These are phyloP conservation scores for Phytopythium aichiense DNA, from an alignment of 352 stramenopile genomes.

Conservation along the genomic window DNA sequence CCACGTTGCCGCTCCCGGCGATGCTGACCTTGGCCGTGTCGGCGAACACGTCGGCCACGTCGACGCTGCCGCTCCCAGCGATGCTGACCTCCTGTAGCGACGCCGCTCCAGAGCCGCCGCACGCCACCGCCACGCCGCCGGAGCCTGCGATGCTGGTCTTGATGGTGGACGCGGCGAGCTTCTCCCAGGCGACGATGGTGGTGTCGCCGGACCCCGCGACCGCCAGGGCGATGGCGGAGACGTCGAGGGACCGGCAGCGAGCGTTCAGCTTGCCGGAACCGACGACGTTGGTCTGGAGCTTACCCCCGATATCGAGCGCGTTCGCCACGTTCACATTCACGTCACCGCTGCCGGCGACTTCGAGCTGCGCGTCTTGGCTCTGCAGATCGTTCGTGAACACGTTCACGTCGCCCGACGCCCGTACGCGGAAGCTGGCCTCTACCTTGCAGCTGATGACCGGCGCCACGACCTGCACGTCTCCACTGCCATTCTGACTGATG, in stretches of 20 bases:
- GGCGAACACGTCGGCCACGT: slow-evolving; percentile 3
- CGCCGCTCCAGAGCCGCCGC: not conserved
- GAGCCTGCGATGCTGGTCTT: not conserved
- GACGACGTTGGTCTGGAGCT: not conserved
- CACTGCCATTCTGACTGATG: not conserved
- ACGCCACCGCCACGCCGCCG: not conserved
- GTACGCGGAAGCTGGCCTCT: not conserved
- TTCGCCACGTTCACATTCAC: not conserved
- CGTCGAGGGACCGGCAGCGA: not conserved
- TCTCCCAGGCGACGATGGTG: not conserved
- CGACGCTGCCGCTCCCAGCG: slow-evolving; percentile 1
- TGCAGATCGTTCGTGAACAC: not conserved
- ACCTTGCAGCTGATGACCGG: not conserved
- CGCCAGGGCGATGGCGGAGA: not conserved
- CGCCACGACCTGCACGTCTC: slow-evolving; percentile 2
- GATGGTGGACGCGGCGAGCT: not conserved
- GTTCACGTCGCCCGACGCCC: slow-evolving; percentile 1
- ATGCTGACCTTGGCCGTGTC: not conserved
- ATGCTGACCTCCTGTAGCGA: not conserved
- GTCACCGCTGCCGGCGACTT: not conserved
- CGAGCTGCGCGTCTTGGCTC: not conserved
- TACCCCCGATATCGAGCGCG: not conserved
- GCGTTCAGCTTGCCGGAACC: not conserved
- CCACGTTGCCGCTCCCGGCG: slow-evolving; percentile 4
- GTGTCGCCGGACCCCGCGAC: not conserved